Conservation (phyloP, 441 rosid species). For the Euphorbia schlechtendalii region DNA sequence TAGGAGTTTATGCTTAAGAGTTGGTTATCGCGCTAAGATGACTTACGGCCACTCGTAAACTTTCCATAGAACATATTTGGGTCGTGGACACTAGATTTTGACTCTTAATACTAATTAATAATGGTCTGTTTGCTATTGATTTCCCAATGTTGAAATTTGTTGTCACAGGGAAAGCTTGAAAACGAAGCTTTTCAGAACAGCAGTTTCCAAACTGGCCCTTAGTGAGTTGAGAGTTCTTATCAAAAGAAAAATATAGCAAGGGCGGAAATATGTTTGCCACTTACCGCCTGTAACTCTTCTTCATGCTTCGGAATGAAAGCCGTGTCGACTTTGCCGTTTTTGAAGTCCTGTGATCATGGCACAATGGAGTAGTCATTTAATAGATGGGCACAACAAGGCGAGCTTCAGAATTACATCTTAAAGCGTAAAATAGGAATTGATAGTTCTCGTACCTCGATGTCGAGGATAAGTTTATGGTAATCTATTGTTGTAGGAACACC, state of each 20-base stretch:
- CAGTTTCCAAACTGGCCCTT: too few relatives aligned
- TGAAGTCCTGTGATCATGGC: conserved; percentile 64
- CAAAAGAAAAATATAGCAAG: not conserved
- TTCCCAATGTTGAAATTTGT: too few relatives aligned
- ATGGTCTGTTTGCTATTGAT: too few relatives aligned
- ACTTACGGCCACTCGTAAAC: too few relatives aligned
- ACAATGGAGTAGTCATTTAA: not conserved
- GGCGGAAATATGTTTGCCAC: conserved; percentile 7
- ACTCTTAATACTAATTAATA: too few relatives aligned
- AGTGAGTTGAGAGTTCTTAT: too few relatives aligned
- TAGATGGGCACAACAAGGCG: conserved; percentile 4
- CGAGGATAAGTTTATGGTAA: conserved; percentile 94
- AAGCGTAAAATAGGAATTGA: conserved; percentile 4
- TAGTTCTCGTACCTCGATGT: conserved; percentile 53
- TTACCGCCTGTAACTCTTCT: conserved; percentile 75
- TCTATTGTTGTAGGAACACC: conserved; percentile 95
- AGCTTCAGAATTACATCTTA: conserved; percentile 4
- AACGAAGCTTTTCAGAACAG: too few relatives aligned
- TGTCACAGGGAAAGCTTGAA: too few relatives aligned
- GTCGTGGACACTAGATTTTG: too few relatives aligned
- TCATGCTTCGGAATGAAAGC: conserved; percentile 95
- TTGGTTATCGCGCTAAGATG: too few relatives aligned
- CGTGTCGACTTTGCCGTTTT: conserved; percentile 85
- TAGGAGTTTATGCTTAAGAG: too few relatives aligned
- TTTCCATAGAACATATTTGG: too few relatives aligned